A percentile compares a stretch with the other conserved stretches of the same genome.
phyloP scores from a whole-genome alignment of 2,329 filamentous ascomycete genomes.

The Macrophomina tecta region DNA sequence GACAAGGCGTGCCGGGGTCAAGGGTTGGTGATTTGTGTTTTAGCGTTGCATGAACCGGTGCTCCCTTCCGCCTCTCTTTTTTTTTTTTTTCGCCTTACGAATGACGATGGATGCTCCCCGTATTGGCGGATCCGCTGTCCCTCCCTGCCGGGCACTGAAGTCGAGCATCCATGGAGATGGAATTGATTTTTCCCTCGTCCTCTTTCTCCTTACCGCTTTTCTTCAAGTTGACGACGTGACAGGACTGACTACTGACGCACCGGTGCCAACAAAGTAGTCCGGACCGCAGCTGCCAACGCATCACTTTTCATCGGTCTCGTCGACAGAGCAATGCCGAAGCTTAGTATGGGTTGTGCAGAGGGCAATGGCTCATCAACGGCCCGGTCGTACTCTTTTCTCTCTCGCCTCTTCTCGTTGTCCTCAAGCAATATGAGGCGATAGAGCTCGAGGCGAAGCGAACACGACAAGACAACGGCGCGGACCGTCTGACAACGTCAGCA shows the following conservation, averaged over 20 bases:
- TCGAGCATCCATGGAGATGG: not conserved
- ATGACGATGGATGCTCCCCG: not conserved
- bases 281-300: constrained; percentile 6
- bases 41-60: constrained; percentile 7
- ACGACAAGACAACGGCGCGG: not conserved
- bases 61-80: not conserved
- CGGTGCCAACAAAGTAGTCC: not conserved
- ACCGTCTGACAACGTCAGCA: constrained; percentile 8
- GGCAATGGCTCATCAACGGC: no score
- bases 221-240: not conserved
- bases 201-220: constrained; percentile 14
- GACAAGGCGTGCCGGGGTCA: not conserved
- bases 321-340: not conserved
- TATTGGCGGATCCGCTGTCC: not conserved
- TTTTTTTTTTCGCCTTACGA: not conserved
- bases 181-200: not conserved
- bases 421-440: not conserved
- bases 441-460: not conserved
- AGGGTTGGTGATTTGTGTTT: not conserved
- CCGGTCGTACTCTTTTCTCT: not conserved
- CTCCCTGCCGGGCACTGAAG: constrained; percentile 13
- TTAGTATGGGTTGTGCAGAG: no score
- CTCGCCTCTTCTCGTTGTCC: no score
- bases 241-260: not conserved
- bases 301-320: not conserved